Evolutionary conservation across 2,329 filamentous ascomycete genomes (phyloP).

Genomic region (Macrophomina pseudophaseolina): DNA sequence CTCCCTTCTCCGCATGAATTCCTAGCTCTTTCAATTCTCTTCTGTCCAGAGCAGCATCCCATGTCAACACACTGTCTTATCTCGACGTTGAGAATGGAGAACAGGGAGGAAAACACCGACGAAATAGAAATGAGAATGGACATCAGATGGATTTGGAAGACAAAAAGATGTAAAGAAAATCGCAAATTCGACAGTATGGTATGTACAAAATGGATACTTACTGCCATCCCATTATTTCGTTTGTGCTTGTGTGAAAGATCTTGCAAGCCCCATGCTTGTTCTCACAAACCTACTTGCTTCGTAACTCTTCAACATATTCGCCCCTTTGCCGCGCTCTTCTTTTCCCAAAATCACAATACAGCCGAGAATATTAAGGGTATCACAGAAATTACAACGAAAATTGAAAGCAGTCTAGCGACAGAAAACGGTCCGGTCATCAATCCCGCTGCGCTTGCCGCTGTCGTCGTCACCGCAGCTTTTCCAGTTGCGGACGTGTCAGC

Average conservation of each 20-base stretch:
- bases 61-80: too few species aligned
- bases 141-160: too few species aligned
- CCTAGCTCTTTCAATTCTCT: slow-evolving; percentile 4
- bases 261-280: too few species aligned
- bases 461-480: not conserved
- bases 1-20: not conserved
- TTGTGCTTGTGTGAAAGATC: too few species aligned
- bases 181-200: too few species aligned
- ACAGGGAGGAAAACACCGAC: too few species aligned
- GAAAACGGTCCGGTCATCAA: not conserved
- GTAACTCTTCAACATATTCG: not conserved
- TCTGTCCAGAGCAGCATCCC: too few species aligned
- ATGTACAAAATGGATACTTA: too few species aligned
- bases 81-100: too few species aligned
- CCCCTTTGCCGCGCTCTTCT: not conserved
- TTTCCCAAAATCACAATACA: not conserved
- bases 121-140: too few species aligned
- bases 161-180: too few species aligned
- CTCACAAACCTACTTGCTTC: not conserved
- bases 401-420: not conserved
- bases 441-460: not conserved
- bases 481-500: not conserved
- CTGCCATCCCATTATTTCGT: too few species aligned
- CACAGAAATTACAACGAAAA: not conserved
- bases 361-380: not conserved